phyloP scores from a whole-genome alignment of 2,329 filamentous ascomycete species.

The Dactylellina parvicollis region DNA sequence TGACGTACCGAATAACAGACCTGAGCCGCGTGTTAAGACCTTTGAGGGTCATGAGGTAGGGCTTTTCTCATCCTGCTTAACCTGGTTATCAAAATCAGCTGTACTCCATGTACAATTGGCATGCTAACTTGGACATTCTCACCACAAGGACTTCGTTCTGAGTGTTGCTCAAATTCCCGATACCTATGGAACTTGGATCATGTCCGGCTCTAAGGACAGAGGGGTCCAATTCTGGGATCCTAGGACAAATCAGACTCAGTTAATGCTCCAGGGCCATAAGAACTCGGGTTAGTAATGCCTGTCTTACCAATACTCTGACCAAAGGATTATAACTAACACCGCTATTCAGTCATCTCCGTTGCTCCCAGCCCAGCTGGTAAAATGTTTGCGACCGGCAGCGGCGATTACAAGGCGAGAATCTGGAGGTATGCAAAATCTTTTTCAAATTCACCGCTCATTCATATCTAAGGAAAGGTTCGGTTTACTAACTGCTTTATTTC shows the following conservation, averaged over 20 bases:
- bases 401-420: slow-evolving; percentile 96
- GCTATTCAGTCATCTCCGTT: slow-evolving; percentile 81
- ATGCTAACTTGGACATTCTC: slow-evolving; percentile 4
- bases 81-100: not conserved
- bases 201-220: slow-evolving; percentile 95
- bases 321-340: slow-evolving; percentile 17
- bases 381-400: slow-evolving; percentile 94
- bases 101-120: not conserved
- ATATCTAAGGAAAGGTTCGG: not conserved
- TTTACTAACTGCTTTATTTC: slow-evolving; percentile 3
- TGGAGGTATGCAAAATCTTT: slow-evolving; percentile 67
- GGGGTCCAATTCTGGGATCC: slow-evolving; percentile 99
- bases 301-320: slow-evolving; percentile 49
- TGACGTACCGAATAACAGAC: slow-evolving; percentile 78
- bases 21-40: slow-evolving; percentile 92
- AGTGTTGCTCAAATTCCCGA: slow-evolving; percentile 95
- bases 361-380: slow-evolving; percentile 88
- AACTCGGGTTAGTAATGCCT: slow-evolving; percentile 74
- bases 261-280: slow-evolving; percentile 99
- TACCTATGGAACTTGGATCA: slow-evolving; percentile 79
- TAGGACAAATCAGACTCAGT: slow-evolving; percentile 87
- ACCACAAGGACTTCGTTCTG: slow-evolving; percentile 85
- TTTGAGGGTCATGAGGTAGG: slow-evolving; percentile 94
- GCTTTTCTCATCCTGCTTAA: slow-evolving; percentile 44
- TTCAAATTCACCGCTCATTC: not conserved